These are phyloP conservation scores for Yamagishiella unicocca DNA, from an alignment of 139 green algal species.

Conservation along the genomic window DNA sequence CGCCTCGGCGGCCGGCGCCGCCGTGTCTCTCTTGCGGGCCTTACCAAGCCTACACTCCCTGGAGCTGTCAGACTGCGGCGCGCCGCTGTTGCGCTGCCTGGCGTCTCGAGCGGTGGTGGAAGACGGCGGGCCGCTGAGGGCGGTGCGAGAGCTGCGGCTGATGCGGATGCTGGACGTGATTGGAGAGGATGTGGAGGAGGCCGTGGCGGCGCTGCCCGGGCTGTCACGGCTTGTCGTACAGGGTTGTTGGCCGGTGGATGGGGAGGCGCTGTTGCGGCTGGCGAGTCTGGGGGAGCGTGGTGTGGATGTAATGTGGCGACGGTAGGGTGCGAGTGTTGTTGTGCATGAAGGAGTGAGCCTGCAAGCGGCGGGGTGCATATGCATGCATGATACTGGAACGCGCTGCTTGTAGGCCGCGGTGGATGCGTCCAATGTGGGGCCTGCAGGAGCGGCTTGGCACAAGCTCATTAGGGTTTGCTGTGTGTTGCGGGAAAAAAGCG, in stretches of 20 bases:
- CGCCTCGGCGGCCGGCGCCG: not conserved
- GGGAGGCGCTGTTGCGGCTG: not conserved
- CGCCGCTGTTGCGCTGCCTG: constrained; percentile 7
- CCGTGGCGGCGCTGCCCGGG: constrained; percentile 8
- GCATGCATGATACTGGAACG: no score
- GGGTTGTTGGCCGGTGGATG: not conserved
- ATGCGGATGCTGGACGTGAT: constrained; percentile 15
- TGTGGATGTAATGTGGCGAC: not conserved
- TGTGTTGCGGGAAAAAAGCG: no score
- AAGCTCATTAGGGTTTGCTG: no score
- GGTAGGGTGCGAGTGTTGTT: no score
- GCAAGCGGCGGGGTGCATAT: no score
- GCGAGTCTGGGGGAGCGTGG: not conserved
- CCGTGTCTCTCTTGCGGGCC: not conserved
- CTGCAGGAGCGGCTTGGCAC: no score
- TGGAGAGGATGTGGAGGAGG: constrained; percentile 17
- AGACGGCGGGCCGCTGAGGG: not conserved
- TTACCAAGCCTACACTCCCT: not conserved
- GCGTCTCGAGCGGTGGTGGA: not conserved
- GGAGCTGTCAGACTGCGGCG: constrained; percentile 10
- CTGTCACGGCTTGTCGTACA: not conserved
- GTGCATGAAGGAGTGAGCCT: no score
- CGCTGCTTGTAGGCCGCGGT: no score
- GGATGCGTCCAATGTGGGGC: no score
- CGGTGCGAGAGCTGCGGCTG: not conserved